These are phyloP conservation scores for Solanum hybrid DNA, from an alignment of 305 asterid genomes.

Conservation along the genomic window DNA sequence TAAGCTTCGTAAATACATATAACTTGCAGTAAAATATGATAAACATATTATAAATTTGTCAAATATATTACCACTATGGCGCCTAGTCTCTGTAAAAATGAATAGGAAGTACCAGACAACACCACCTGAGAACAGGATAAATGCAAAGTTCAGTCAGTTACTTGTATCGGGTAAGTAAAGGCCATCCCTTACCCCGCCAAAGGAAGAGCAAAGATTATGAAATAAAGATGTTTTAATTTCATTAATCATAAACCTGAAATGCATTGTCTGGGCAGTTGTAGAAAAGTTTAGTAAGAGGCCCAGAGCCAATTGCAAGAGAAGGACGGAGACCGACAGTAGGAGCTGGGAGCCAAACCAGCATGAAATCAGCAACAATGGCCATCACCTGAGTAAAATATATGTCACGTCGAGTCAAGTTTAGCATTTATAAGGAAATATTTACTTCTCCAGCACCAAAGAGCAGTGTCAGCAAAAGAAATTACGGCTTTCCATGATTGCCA, in stretches of 20 bases:
- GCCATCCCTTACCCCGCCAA: background rate
- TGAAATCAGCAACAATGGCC: conserved; percentile 96
- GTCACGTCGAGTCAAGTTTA: conserved; percentile 7
- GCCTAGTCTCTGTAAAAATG: conserved; percentile 70
- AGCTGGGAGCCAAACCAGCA: conserved; percentile 97
- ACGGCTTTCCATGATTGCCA: background rate
- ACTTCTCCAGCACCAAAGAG: background rate
- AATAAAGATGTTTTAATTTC: background rate
- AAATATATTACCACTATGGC: conserved; percentile 61
- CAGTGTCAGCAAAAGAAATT: background rate
- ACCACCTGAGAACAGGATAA: conserved; percentile 49
- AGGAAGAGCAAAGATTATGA: background rate
- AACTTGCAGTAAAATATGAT: background rate
- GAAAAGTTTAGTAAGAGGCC: conserved; percentile 65
- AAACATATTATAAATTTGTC: background rate
- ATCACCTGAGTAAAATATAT: conserved; percentile 44
- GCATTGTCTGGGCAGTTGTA: conserved; percentile 91
- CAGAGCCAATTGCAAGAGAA: conserved; percentile 52
- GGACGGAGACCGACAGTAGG: conserved; percentile 86
- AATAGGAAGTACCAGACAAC: conserved; percentile 76
- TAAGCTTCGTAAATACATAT: conserved; percentile 10
- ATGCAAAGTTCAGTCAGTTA: conserved; percentile 3
- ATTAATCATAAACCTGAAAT: conserved; percentile 52
- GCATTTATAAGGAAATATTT: background rate
- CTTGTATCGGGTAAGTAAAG: background rate